Conservation (phyloP, 805 yeast species). For the Sugiyamaella floridensis region DNA sequence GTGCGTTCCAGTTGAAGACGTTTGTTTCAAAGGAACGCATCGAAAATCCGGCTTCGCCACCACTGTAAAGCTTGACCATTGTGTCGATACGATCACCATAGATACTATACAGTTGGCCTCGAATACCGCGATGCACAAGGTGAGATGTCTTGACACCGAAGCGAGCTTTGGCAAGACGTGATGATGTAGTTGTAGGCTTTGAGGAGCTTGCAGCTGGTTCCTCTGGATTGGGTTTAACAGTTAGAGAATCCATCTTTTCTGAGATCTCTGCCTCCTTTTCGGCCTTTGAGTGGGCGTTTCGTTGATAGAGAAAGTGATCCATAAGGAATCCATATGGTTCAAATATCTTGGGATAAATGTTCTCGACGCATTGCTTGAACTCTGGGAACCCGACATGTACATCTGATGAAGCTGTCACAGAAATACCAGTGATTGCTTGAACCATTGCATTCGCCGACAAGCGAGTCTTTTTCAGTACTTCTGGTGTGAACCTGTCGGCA, state of each 20-base stretch:
- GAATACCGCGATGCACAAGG: conserved; percentile 35
- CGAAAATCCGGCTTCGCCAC: conserved; percentile 76
- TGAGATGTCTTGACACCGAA: conserved; percentile 23
- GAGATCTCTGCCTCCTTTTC: not conserved
- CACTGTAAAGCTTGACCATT: conserved; percentile 58
- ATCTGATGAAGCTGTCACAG: conserved; percentile 17
- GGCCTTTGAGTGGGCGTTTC: not conserved
- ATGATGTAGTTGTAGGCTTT: conserved; percentile 15
- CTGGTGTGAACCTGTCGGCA: conserved; percentile 21
- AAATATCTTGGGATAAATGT: conserved; percentile 36
- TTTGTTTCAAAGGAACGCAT: conserved; percentile 80
- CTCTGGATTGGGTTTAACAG: not conserved
- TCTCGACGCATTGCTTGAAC: conserved; percentile 18
- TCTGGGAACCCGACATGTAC: not conserved
- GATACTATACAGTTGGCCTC: conserved; percentile 38
- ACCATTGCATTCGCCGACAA: conserved; percentile 15
- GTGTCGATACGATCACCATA: conserved; percentile 26
- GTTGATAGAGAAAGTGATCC: conserved; percentile 29
- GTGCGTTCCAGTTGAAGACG: conserved; percentile 85
- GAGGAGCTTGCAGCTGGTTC: conserved; percentile 2
- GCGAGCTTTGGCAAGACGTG: not conserved
- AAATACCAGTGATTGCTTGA: conserved; percentile 21
- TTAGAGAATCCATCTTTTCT: not conserved
- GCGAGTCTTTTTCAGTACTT: conserved; percentile 18
- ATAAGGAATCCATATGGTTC: conserved; percentile 40